phyloP scores from a whole-genome alignment of 2,329 filamentous ascomycete species.

The Aureobasidium sp. region DNA sequence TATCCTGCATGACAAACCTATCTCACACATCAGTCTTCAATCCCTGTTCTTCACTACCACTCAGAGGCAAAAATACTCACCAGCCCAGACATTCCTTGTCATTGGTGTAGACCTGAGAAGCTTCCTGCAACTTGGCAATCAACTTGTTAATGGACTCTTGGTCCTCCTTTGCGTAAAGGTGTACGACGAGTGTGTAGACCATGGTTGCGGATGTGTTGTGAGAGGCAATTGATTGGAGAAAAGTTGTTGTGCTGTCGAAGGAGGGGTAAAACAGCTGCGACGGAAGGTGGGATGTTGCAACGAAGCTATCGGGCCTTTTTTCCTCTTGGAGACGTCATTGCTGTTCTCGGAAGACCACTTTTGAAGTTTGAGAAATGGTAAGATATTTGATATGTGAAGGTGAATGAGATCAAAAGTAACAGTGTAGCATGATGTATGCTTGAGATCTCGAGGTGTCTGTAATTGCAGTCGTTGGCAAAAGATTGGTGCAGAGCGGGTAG shows the following conservation, averaged over 20 bases:
- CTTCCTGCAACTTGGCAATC: constrained; percentile 64
- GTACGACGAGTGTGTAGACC: constrained; percentile 62
- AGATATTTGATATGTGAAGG: too few species aligned
- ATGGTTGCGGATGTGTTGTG: constrained; percentile 27
- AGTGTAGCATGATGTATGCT: too few species aligned
- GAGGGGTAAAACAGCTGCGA: neutral
- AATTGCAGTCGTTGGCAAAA: too few species aligned
- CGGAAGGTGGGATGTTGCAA: neutral
- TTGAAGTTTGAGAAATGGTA: too few species aligned
- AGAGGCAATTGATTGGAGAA: neutral
- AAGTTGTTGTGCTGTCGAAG: too few species aligned
- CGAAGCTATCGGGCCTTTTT: neutral
- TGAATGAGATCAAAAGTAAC: too few species aligned
- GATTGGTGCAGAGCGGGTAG: rapidly evolving
- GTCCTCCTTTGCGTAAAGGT: constrained; percentile 62
- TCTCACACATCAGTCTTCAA: neutral
- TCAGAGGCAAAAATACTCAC: constrained; percentile 13
- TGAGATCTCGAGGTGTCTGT: too few species aligned
- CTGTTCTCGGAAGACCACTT: neutral
- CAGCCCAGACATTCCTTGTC: constrained; percentile 54
- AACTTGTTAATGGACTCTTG: constrained; percentile 56
- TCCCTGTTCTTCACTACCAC: neutral
- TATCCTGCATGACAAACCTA: constrained; percentile 73
- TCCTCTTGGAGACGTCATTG: constrained; percentile 1
- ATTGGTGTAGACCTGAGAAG: constrained; percentile 61